Evolutionary conservation across 352 stramenopile genomes (phyloP).

Genomic region (Salisapilia sapeloensis): DNA sequence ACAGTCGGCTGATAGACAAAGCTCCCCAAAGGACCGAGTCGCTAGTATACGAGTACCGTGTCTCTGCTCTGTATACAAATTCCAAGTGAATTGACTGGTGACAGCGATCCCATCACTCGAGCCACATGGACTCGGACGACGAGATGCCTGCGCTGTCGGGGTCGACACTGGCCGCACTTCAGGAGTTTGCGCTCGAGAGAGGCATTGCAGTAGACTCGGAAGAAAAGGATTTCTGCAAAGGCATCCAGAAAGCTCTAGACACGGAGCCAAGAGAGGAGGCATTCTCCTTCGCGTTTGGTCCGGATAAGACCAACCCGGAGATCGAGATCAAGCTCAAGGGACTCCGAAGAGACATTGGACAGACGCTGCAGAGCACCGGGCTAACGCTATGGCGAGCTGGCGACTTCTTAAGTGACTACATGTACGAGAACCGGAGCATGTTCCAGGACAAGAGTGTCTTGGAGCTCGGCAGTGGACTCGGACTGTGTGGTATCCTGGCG

Average conservation of each 20-base stretch:
- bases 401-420: constrained; percentile 38
- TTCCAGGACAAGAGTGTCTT: constrained; percentile 20
- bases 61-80: too few relatives aligned
- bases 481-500: constrained; percentile 35
- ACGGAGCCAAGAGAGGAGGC: constrained; percentile 40
- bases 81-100: too few relatives aligned
- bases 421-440: constrained; percentile 19
- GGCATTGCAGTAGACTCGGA: constrained; percentile 25
- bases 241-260: constrained; percentile 41
- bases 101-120: too few relatives aligned
- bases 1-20: too few relatives aligned
- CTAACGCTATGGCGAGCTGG: constrained; percentile 42
- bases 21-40: too few relatives aligned
- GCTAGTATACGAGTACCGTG: too few relatives aligned
- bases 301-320: constrained; percentile 8
- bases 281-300: constrained; percentile 32
- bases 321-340: constrained; percentile 34
- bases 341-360: constrained; percentile 33
- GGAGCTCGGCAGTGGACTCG: constrained; percentile 35
- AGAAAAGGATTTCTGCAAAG: constrained; percentile 16
- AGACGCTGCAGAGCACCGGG: constrained; percentile 40
- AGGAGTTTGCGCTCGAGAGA: constrained; percentile 33
- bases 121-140: too few relatives aligned
- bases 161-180: constrained; percentile 18
- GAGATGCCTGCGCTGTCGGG: constrained; percentile 24